These are phyloP conservation scores for Pseudocercospora vitis DNA, from an alignment of 2,329 filamentous ascomycete genomes.

Conservation along the genomic window DNA sequence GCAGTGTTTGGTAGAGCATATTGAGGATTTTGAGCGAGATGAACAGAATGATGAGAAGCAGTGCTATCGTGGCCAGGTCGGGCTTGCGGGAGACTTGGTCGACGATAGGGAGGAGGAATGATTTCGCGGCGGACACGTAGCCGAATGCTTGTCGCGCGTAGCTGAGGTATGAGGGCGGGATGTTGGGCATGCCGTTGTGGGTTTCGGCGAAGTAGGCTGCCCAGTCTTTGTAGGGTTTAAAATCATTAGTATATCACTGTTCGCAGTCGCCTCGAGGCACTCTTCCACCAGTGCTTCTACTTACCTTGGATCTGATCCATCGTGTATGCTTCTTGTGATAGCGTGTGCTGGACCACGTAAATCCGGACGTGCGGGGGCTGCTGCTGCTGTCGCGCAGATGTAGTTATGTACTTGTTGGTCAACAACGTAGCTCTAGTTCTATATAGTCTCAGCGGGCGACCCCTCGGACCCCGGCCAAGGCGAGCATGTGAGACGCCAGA, in stretches of 20 bases:
- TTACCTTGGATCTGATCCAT: constrained; percentile 38
- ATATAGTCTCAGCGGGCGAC: too few relatives aligned
- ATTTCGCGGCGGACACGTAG: constrained; percentile 25
- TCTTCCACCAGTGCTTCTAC: too few relatives aligned
- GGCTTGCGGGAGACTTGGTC: constrained; percentile 39
- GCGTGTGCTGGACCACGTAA: too few relatives aligned
- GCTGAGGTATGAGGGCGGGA: constrained; percentile 14
- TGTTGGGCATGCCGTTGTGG: constrained; percentile 19
- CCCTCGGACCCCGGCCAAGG: neutral
- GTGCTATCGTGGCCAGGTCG: constrained; percentile 53
- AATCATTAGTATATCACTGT: too few relatives aligned
- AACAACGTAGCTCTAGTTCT: too few relatives aligned
- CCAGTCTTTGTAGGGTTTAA: too few relatives aligned
- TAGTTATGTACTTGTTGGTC: too few relatives aligned
- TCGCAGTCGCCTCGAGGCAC: too few relatives aligned
- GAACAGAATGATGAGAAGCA: constrained; percentile 63
- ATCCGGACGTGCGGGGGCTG: neutral
- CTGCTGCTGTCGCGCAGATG: neutral
- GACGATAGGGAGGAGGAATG: constrained; percentile 35
- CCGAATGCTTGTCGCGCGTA: constrained; percentile 22
- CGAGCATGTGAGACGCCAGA: constrained; percentile 1
- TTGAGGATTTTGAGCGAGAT: constrained; percentile 64
- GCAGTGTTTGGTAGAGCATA: constrained; percentile 68
- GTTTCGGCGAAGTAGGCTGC: constrained; percentile 30
- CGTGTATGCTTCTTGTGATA: neutral